Base-by-base conservation (phyloP, 2,329 filamentous ascomycete genomes). In the Ophiostoma angusticollis region DNA sequence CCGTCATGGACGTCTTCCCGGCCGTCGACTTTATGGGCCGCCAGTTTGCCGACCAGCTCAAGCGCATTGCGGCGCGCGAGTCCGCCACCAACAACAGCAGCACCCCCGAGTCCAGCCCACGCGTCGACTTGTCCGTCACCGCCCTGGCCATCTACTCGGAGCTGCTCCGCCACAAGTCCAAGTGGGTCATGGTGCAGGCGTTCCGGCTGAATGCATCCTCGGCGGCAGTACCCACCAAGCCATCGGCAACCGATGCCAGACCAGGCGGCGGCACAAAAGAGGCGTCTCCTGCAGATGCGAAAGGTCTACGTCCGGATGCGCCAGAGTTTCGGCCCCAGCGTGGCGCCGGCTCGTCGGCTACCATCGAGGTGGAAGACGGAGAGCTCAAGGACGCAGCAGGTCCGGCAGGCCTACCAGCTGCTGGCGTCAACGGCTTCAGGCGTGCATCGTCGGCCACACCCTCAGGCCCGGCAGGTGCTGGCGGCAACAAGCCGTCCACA, bases 21-120 rank as follows among this genome's bases (percentile, higher is more conserved):
- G 80, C 79, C 13, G 75, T 96, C 42, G 85, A 93, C 53, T 91
- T 85, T 57, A 89, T 93, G 70, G 91, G 84, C 24, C 68, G 65
- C 28, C 70, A 73, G 48, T 76, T 80, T 45, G 68, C 72, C 23
- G 64, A 70, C 25, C 69, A 82, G 48, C 66, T 84, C 16, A 73
- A 77, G 47, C 68, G 66, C n/a, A 77, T 87, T 41, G 69, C 73
- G 17, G 68, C 72, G 31, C 65, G 81, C 44, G 76, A 80, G 51
- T 60, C 63, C 6, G 64, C 65, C 5, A 58, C 65, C 13, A 72
- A 71, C 50, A 55, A 57, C 14, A 60, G 60, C 2, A 12, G 17
- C 8, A 30, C 17, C 4, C 47, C 50, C n/a, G 64, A 65, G 46
- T 66, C 71, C 37, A 73, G 74, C 29, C 64, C 72, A 38, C 72